Conservation (phyloP, 768 basidiomycete species). For the Termitomyces eurrhizus region DNA sequence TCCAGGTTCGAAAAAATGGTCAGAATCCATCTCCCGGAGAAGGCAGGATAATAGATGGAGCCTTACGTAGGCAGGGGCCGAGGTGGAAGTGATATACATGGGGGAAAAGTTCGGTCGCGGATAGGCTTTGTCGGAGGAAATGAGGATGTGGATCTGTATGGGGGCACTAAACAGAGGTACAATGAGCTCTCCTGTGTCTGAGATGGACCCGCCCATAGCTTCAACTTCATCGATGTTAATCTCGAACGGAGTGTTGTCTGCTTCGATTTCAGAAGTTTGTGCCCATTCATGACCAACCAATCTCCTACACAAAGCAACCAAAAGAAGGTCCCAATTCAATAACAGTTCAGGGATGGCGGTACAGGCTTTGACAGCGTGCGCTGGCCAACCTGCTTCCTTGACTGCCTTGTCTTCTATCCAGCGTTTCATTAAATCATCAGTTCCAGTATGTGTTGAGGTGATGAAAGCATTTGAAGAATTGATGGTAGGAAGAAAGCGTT, state of each 20-base stretch:
- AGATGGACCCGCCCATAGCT: conserved; percentile 53
- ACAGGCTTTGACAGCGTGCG: conserved; percentile 60
- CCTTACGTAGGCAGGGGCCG: conserved; percentile 75
- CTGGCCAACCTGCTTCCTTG: conserved; percentile 83
- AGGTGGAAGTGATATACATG: conserved; percentile 69
- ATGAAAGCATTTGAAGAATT: conserved; percentile 72
- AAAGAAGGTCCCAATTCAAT: conserved; percentile 50
- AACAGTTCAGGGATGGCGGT: conserved; percentile 32
- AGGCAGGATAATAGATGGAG: conserved; percentile 74
- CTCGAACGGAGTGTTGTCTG: conserved; percentile 21
- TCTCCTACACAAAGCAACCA: conserved; percentile 49
- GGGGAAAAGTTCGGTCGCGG: conserved; percentile 50
- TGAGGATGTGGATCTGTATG: conserved; percentile 62
- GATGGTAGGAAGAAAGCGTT: conserved; percentile 57
- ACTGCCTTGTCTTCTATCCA: conserved; percentile 80
- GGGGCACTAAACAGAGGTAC: conserved; percentile 65
- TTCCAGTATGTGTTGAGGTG: conserved; percentile 58
- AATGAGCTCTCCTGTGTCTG: conserved; percentile 43
- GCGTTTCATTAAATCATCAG: conserved; percentile 60
- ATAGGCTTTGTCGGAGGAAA: conserved; percentile 42
- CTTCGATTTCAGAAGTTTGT: conserved; percentile 7
- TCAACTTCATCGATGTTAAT: conserved; percentile 44
- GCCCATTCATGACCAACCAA: conserved; percentile 44
- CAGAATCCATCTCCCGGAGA: conserved; percentile 49
- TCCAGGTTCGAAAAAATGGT: conserved; percentile 55